Base-by-base conservation (phyloP, 768 basidiomycete species). In the Epithele typhae region DNA sequence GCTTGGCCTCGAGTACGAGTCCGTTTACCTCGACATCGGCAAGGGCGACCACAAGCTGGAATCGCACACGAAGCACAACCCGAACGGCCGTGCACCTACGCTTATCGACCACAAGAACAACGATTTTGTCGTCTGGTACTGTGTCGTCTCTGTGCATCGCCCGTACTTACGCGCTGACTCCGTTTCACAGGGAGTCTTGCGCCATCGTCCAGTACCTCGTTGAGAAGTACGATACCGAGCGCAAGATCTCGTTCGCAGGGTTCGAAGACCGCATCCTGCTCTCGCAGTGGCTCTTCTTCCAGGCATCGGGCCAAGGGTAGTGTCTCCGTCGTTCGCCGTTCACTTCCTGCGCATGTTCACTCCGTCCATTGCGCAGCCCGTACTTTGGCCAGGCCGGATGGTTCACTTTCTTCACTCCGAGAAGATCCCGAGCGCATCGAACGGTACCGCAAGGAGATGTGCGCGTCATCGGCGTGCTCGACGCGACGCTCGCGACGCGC, bases 31-130 rank as follows among this genome's bases (percentile, higher is more conserved):
- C 34, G 43, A 49, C 25, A 37, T 49, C 41, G 52, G 45, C 33
- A 51, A 76, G 51, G 81, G 82, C 53, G 69, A 53, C 25, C 89
- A 92, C 65, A 53, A 53, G 49, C 17, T 9, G 14, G 18, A 42
- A 12, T 21, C 19, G 6, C 38, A 37, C 42, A 15, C 45, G 12
- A 51, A 55, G 52, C 43, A 49, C 37, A 58, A 59, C 45, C 58
- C 53, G n/a, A 56, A 56, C 44, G 61, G 64, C 3, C 56, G 64
- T 10, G 62, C 64, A 30, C 64, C 64, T 6, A 48, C 59, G 21
- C 17, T 62, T 57, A 42, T 46, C 7, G 27, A 30, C 14, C 27
- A 30, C 27, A 7, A 30, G 27, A 30, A 30, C 27, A 14, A 14
- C 14, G 27, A 19, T n/a, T n/a, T 14, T 57, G 56, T 57, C 4